phyloP scores from a whole-genome alignment of 805 yeast species.

The Wickerhamiella azyma region DNA sequence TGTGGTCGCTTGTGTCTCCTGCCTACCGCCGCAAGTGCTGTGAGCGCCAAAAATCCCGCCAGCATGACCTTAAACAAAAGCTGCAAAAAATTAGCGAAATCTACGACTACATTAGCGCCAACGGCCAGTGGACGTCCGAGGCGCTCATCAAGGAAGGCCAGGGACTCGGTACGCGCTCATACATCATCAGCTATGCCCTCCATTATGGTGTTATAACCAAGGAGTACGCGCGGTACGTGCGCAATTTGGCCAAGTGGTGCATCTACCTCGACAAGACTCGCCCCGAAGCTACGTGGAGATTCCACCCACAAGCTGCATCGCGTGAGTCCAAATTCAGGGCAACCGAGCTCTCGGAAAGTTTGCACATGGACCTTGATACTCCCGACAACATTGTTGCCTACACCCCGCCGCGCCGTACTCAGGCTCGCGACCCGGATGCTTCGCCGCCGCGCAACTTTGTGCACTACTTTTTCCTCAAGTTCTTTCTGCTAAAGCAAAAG shows the following conservation, averaged over 20 bases:
- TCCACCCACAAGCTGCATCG: background rate
- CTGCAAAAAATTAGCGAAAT: slow-evolving; percentile 7
- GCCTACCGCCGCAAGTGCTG: slow-evolving; percentile 5
- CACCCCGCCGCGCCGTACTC: slow-evolving; percentile 3
- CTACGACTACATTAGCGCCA: slow-evolving; percentile 8
- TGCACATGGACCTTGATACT: slow-evolving; percentile 1
- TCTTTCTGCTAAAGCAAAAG: background rate
- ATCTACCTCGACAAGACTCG: slow-evolving; percentile 11
- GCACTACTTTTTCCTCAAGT: slow-evolving; percentile 18
- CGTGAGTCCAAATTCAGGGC: background rate
- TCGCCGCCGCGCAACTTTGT: slow-evolving; percentile 20
- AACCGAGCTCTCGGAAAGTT: background rate
- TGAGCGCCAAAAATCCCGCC: slow-evolving; percentile 3
- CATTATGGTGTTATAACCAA: slow-evolving; percentile 14
- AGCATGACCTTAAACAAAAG: slow-evolving; percentile 4
- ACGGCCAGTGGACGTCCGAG: slow-evolving; percentile 6
- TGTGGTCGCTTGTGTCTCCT: slow-evolving; percentile 11
- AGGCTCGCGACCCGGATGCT: slow-evolving; percentile 23
- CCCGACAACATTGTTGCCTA: background rate
- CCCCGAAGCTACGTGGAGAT: slow-evolving; percentile 13
- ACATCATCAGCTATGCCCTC: slow-evolving; percentile 11
- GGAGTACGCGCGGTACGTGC: slow-evolving; percentile 14
- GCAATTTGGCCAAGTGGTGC: slow-evolving; percentile 14
- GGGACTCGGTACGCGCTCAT: slow-evolving; percentile 7
- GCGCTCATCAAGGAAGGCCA: slow-evolving; percentile 2